Evolutionary conservation across 2,329 filamentous ascomycete genomes (phyloP), one percentile per base, ranked within the genome.

Genomic region (Macroventuria anomochaeta): DNA sequence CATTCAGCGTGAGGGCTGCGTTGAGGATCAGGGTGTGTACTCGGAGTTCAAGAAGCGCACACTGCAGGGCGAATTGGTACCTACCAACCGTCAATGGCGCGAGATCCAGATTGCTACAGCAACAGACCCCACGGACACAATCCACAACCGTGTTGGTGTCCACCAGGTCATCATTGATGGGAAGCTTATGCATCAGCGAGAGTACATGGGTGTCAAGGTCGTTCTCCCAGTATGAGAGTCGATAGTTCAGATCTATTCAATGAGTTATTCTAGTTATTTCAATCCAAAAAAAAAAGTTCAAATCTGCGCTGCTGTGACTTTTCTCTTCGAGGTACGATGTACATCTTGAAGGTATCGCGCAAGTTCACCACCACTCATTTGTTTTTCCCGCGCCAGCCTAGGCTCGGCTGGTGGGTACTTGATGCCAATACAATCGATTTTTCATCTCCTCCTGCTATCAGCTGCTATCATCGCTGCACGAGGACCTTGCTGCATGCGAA

Each of bases 201-300:
- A 65, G 40, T 65, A 65, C 42, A 63, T 63, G 63, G 62, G 63
- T 25, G 53, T 65, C 25, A 63, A 63, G 49, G 61, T 65, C 48
- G 61, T 63, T 11, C 44, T 65, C n/a, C 63, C 63, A 1, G 59
- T 65, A 7, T 49, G 8, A 21, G 28, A 29, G 11, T n/a, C n/a
- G n/a, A n/a, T n/a, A n/a, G n/a, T n/a, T n/a, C n/a, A n/a, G n/a
- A n/a, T n/a, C n/a, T n/a, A n/a, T n/a, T n/a, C n/a, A n/a, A n/a
- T n/a, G n/a, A n/a, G n/a, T n/a, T n/a, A n/a, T n/a, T n/a, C n/a
- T n/a, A n/a, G n/a, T n/a, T n/a, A n/a, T n/a, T n/a, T n/a, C n/a
- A n/a, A n/a, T n/a, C n/a, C n/a, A n/a, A n/a, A n/a, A n/a, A n/a
- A n/a, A n/a, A n/a, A n/a, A n/a, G n/a, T n/a, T n/a, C n/a, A n/a